Base-by-base conservation (phyloP, 768 basidiomycete genomes). In the Daedalea quercina region DNA sequence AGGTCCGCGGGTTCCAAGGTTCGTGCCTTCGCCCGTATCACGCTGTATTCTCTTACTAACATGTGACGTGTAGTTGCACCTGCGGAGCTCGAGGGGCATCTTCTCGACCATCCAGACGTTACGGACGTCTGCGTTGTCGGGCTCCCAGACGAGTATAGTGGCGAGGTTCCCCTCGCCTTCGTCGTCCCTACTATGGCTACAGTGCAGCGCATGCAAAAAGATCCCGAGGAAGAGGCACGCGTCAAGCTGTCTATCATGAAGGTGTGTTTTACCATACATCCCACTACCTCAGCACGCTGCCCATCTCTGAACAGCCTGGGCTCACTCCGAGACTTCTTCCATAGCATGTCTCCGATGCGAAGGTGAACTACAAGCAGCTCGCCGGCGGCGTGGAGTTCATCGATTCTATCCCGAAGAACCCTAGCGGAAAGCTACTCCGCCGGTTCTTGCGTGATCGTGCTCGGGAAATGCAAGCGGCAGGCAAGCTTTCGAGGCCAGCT, bases 131-230 rank as follows among this genome's bases (percentile, higher is more conserved):
- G 85, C 56, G 84, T 88, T 1, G 78, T 88, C 17, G 79, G 82
- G 0, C 60, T 84, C 28, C 79, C 78, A 8, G 81, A 89, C 60
- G 85, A 86, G 8, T 87, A 79, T 54, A 81, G 79, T 54, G 87
- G 87, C 15, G 87, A 89, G 62, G 68, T 85, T 6, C 87, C 87
- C 0, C 62, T 87, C 60, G 87, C 85, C 3, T 88, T 80, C 58
- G 75, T 87, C 2, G 81, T 80, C 1, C 71, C 85, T 3, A 68
- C 68, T 41, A 58, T 64, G 4, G 70, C 71, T 15, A 68, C 73
- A 2, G 69, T 72, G 12, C 63, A 64, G 31, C 70, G 75, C 44
- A 60, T 67, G n/a, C 67, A 70, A 24, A 51, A 49, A 24, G 63
- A 72, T 33, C 57, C 67, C 3, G 55, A 51, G 13, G 76, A 69